Base-by-base conservation (phyloP, 805 yeast genomes). In the Trichomonascus vanleenenianus region DNA sequence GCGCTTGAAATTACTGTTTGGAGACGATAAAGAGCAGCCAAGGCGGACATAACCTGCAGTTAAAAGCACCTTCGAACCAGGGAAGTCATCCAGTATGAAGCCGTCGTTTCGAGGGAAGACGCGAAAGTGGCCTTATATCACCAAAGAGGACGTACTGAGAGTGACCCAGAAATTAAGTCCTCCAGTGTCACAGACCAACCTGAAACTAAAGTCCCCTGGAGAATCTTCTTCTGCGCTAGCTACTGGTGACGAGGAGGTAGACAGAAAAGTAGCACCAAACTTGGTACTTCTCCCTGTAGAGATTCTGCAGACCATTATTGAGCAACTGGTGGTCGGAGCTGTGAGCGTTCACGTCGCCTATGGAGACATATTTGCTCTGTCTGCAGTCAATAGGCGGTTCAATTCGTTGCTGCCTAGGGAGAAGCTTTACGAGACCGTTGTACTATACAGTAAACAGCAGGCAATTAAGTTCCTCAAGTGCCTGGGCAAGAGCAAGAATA, bases 391-490 rank as follows among this genome's bases (percentile, higher is more conserved):
- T 16, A 39, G 31, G 31, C 11, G n/a, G 11, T n/a, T 48, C 10
- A 39, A 35, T 6, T 11, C 19, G n/a, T 15, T 36, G n/a, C 18
- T 47, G 18, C 34, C 40, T 11, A n/a, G 39, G 10, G 40, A 45
- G 15, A 18, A 30, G 30, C 33, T 48, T 6, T 45, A 44, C 39
- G 37, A 32, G n/a, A 40, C 42, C 12, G 47, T 48, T 10, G 31
- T 39, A 5, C 37, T 48, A 15, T 14, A 18, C 25, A 39, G 19
- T 40, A 45, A 43, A 19, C 27, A n/a, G n/a, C 49, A 46, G 36
- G 50, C 50, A n/a, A 27, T 20, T 11, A 19, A 19, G 36, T 46
- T 49, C 34, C 41, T 39, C 45, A 46, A 44, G 39, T n/a, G 42
- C 11, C 34, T 48, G 15, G 30, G 40, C 30, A 36, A 33, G 20